phyloP scores from a whole-genome alignment of 2,329 filamentous ascomycete genomes.

The Sclerotinia sclerotiorum region DNA sequence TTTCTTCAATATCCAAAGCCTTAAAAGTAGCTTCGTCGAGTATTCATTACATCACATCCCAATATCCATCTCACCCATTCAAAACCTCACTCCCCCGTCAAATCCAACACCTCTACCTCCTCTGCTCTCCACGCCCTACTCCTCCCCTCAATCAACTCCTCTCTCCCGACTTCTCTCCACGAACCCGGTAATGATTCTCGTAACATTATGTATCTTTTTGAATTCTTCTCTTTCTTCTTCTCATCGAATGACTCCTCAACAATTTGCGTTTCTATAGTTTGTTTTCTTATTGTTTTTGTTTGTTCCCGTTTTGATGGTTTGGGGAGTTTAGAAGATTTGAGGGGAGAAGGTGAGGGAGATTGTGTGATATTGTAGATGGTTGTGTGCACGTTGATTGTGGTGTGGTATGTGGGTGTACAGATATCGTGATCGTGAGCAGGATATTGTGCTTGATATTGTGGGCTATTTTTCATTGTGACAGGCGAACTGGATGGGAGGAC shows the following conservation, averaged over 20 bases:
- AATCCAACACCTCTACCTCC: constrained; percentile 24
- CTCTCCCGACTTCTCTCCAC: constrained; percentile 11
- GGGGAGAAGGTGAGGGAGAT: constrained; percentile 5
- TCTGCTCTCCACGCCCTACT: constrained; percentile 21
- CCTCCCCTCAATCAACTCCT: constrained; percentile 22
- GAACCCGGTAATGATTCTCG: constrained; percentile 20
- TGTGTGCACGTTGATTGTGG: constrained; percentile 5
- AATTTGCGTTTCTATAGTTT: constrained; percentile 8
- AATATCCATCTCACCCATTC: background rate
- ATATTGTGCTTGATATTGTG: background rate
- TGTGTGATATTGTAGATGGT: constrained; percentile 17
- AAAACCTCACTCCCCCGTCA: constrained; percentile 12
- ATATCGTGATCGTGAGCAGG: background rate
- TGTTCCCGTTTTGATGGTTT: background rate
- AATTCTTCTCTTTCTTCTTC: background rate
- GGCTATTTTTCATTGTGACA: background rate
- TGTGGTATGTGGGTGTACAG: constrained; percentile 1
- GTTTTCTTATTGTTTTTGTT: background rate
- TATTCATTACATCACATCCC: background rate
- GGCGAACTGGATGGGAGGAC: constrained; percentile 10
- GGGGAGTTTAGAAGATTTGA: background rate
- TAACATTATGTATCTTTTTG: constrained; percentile 21
- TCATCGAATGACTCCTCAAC: background rate
- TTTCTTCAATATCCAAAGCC: no score
- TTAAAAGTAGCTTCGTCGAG: no score